Evolutionary conservation across 2,329 filamentous ascomycete genomes (phyloP), one percentile per base, ranked within the genome.

Genomic region (Sclerotinia sclerotiorum): DNA sequence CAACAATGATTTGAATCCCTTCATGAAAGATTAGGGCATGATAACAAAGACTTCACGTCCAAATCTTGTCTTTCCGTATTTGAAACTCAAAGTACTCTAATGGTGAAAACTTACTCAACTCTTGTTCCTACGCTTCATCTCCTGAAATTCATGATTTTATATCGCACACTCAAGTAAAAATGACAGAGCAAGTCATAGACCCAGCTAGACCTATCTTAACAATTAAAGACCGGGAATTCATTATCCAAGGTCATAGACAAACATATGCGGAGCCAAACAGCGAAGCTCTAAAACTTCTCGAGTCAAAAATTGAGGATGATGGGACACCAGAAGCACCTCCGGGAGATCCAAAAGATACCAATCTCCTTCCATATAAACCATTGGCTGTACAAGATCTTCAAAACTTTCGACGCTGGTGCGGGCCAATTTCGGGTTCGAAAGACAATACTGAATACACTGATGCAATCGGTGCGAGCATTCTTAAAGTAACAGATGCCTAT

Each of bases 171-270:
- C 15, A 51, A 62, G 32, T 2, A 4, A 62, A 51, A n/a, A 62
- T 62, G 60, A 10, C 5, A 6, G 60, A 62, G 24, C 60, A 62
- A 51, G 10, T 62, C 5, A 51, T 62, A 62, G 46, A 62, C n/a
- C 60, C 60, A n/a, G 46, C 60, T 21, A 62, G 27, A 27, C n/a
- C n/a, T 1, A 51, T 27, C 15, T 39, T 62, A 17, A 27, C 46
- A 51, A 39, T 51, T 21, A 51, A 6, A 39, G 60, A 62, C 39
- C 46, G 32, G 42, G 46, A 39, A 42, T 39, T 11, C 8, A 62
- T 62, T 21, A 7, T 7, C n/a, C 13, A 51, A 24, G 60, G 60
- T 10, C 29, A 62, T 24, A 48, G 21, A 13, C 21, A 51, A 62
- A 62, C 60, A 27, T 62, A 62, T 19, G 46, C 32, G 3, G 7